phyloP scores from a whole-genome alignment of 768 basidiomycete species.

The Galerina sulciceps region DNA sequence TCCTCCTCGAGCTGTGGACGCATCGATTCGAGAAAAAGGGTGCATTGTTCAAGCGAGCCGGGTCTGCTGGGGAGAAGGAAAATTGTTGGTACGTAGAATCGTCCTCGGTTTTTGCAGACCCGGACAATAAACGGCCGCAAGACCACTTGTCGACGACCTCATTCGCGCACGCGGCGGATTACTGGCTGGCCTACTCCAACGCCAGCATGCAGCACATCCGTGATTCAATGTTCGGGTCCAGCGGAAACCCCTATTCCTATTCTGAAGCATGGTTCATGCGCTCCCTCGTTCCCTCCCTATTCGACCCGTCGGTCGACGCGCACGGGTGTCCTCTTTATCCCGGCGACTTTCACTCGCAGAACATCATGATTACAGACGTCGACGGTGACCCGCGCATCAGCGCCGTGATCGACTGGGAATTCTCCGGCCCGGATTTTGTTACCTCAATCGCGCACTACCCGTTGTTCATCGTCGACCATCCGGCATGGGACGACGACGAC shows the following conservation, averaged over 20 bases:
- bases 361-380: slow-evolving; percentile 19
- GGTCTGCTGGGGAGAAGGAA: background rate
- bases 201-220: background rate
- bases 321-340: slow-evolving; percentile 18
- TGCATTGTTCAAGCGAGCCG: background rate
- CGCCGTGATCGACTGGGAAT: slow-evolving; percentile 23
- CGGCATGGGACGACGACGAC: slow-evolving; percentile 4
- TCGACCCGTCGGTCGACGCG: slow-evolving; percentile 14
- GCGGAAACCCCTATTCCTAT: background rate
- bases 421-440: slow-evolving; percentile 9
- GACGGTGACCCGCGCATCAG: slow-evolving; percentile 4
- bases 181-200: slow-evolving; percentile 9
- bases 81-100: background rate
- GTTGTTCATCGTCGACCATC: slow-evolving; percentile 7
- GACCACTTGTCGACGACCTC: background rate
- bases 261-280: slow-evolving; percentile 1
- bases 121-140: background rate
- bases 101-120: background rate
- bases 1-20: slow-evolving; percentile 7
- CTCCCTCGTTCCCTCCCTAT: slow-evolving; percentile 10
- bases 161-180: background rate
- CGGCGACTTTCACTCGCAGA: slow-evolving; percentile 26
- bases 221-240: background rate
- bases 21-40: slow-evolving; percentile 7
- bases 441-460: slow-evolving; percentile 5